Evolutionary conservation across 2,329 filamentous ascomycete genomes (phyloP).

Genomic region (Sporothrix pallida): DNA sequence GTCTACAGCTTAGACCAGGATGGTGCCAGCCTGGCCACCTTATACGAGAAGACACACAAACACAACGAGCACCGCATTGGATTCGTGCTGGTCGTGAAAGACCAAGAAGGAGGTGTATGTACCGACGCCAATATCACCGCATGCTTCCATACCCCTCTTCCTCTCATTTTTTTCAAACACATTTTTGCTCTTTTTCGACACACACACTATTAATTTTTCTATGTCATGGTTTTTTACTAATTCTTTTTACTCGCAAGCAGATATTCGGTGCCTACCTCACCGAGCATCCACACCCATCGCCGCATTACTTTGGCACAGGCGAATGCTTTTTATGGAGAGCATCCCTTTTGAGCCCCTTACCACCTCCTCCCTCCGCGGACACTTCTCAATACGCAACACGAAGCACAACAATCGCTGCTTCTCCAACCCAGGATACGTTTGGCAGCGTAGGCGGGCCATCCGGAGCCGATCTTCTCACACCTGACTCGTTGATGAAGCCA

Average conservation of each 20-base stretch:
- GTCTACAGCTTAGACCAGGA: constrained; percentile 91
- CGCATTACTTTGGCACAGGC: constrained; percentile 93
- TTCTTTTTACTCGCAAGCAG: constrained; percentile 45
- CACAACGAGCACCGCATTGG: constrained; percentile 75
- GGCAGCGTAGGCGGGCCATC: constrained; percentile 7
- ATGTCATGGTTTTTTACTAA: constrained; percentile 1
- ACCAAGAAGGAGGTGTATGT: constrained; percentile 75
- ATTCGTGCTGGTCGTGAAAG: constrained; percentile 86
- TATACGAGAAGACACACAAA: constrained; percentile 79
- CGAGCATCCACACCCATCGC: constrained; percentile 78
- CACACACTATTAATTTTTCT: no score
- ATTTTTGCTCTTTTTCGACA: no score
- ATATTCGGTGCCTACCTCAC: constrained; percentile 94
- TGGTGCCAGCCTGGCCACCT: constrained; percentile 81
- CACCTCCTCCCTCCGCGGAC: constrained; percentile 69
- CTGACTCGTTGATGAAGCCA: constrained; percentile 23
- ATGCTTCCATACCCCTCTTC: no score
- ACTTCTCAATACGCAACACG: constrained; percentile 54
- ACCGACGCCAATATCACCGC: no score
- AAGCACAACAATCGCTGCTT: constrained; percentile 49
- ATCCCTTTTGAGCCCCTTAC: constrained; percentile 68
- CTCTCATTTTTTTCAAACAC: no score
- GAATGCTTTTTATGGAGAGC: constrained; percentile 94
- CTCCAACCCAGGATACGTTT: constrained; percentile 40
- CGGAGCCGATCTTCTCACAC: constrained; percentile 35